Evolutionary conservation across 2,329 filamentous ascomycete genomes (phyloP), one percentile per base, ranked within the genome.

Genomic region (Hypoxylon sp.): DNA sequence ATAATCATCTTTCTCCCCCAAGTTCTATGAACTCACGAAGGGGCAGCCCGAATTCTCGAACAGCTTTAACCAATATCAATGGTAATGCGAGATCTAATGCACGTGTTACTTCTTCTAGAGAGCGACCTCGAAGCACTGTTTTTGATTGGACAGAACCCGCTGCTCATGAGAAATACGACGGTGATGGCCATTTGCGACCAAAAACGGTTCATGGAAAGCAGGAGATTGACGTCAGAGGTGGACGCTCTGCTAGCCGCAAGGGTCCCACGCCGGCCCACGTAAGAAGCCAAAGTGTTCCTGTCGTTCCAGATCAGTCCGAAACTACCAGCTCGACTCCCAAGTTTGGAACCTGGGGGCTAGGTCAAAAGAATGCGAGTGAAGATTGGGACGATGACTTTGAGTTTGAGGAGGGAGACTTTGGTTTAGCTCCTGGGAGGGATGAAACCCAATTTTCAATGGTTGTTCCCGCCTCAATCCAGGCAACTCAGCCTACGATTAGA

Each of bases 351-450:
- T 95, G 92, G 92, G 92, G 92, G 2, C 82, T 94, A 46, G 89
- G 91, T n/a, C 90, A 88, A 69, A 94, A 94, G 78, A 91, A 88
- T 14, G 90, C 90, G 10, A 94, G 91, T 68, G 93, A 97, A 77
- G 93, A 96, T 75, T 97, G 93, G 93, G 93, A 95, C 74, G 92
- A 94, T 70, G 93, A 97, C 78, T 96, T 97, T 74, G 92, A 95
- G 67, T 94, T 95, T 76, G 86, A 78, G 37, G 79, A 80, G 29
- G 78, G 84, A 33, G 77, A 69, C n/a, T 77, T 79, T 39, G 80
- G 79, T 35, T 78, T 77, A 29, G 78, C 78, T 26, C 78, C 78
- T 3, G 80, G 78, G 44, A 81, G 78, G 19, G 74, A 78, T 4
- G 78, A 79, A 3, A 78, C 78, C 2, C 76, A 78, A 5, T 80